Conservation (phyloP, 441 rosid species). For the Lagerstroemia fauriei region DNA sequence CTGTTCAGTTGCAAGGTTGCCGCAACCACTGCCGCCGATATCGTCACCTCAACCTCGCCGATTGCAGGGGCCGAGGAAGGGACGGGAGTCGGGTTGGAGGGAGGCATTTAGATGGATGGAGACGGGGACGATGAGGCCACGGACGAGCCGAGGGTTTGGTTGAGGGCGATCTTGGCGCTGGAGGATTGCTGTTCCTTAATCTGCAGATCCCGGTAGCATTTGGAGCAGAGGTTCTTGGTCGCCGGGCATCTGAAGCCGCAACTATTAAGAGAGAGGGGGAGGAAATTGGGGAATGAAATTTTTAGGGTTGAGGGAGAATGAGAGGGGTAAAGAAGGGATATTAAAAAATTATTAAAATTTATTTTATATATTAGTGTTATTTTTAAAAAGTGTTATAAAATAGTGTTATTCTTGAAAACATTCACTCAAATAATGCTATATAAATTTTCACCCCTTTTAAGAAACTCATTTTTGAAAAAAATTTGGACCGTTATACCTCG, state of each 20-base stretch:
- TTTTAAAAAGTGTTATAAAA: too few species aligned
- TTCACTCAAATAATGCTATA: too few species aligned
- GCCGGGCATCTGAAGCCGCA: conserved; percentile 78
- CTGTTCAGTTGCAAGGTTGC: conserved; percentile 36
- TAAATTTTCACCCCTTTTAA: too few species aligned
- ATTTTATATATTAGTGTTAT: too few species aligned
- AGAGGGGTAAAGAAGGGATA: too few species aligned
- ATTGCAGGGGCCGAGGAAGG: conserved; percentile 17
- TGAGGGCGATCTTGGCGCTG: conserved; percentile 32
- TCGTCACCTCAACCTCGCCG: neutral
- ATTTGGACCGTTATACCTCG: too few species aligned
- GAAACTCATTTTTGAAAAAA: too few species aligned
- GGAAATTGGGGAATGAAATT: too few species aligned
- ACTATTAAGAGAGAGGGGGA: too few species aligned
- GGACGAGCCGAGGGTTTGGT: conserved; percentile 39
- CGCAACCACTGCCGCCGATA: neutral
- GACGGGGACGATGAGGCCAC: conserved; percentile 28
- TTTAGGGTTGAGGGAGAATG: too few species aligned
- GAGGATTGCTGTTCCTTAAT: conserved; percentile 48
- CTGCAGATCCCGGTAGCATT: conserved; percentile 63
- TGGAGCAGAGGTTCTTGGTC: conserved; percentile 74
- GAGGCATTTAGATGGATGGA: conserved; percentile 6
- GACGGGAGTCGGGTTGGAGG: conserved; percentile 19
- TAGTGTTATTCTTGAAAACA: too few species aligned
- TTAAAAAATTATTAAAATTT: too few species aligned